Base-by-base conservation (phyloP, 352 stramenopile species). In the Pythium biforme region DNA sequence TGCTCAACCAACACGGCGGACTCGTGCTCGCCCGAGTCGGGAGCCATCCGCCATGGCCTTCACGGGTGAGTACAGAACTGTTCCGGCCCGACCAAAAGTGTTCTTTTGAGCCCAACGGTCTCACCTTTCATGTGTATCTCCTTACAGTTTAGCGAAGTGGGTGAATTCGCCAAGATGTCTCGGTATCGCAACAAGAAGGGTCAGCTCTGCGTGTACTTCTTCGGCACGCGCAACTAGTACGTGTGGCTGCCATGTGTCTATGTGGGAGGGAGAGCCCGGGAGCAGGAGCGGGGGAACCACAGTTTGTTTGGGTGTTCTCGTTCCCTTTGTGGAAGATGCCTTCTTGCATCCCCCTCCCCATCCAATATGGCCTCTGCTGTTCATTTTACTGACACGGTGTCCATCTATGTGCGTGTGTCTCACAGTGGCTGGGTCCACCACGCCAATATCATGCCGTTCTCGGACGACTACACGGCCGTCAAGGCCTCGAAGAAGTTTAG, bases 201-300 rank as follows among this genome's bases (percentile, higher is more conserved):
- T 10, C 81, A 90, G 62, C 69, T 82, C 1, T 95, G 86, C 29
- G 86, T 95, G 29, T 95, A 93, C 51, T 95, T 95, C 64, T 95
- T 93, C 45, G 86, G 86, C 37, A 90, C 82, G 20, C 78, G 83
- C 23, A 95, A 95, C 70, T 95, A 92, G 86, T 95, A 81, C 69
- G 83, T 87, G 4, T 0, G 19, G 0, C 52, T 23, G 15, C 39
- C 39, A 47, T 39, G 2, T n/a, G 0, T 25, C 29, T 41, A 43
- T 29, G 10, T 33, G 27, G 31, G 31, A 37, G 31, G 3, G 31
- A 8, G 31, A 37, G 8, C 7, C 31, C 12, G 7, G 31, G 7
- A 39, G 31, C 7, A 39, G 31, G 39, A 22, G 39, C 3, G 10
- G 19, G 39, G 39, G 39, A 22, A 15, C 10, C 39, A 7, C 39